These are phyloP conservation scores for Ogataea sp. DNA, from an alignment of 805 yeast species.

Conservation along the genomic window DNA sequence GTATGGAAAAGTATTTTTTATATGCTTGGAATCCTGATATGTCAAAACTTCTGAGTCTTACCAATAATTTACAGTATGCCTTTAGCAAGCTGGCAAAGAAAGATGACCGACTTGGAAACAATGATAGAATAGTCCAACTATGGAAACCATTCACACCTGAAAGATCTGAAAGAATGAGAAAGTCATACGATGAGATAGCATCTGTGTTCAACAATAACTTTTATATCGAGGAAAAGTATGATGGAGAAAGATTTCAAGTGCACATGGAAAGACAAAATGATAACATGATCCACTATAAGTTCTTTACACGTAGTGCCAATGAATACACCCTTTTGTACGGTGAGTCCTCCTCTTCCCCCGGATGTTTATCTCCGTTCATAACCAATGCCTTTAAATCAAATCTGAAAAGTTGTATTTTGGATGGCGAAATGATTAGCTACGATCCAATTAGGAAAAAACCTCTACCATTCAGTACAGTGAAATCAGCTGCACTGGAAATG, in stretches of 20 bases:
- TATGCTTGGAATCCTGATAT: slow-evolving; percentile 77
- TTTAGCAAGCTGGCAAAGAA: slow-evolving; percentile 53
- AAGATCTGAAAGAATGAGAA: slow-evolving; percentile 49
- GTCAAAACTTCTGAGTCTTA: slow-evolving; percentile 50
- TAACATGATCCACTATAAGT: slow-evolving; percentile 33
- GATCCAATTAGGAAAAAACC: slow-evolving; percentile 49
- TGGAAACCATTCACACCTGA: slow-evolving; percentile 69
- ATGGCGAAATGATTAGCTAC: slow-evolving; percentile 92
- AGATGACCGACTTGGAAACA: slow-evolving; percentile 22
- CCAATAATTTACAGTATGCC: slow-evolving; percentile 53
- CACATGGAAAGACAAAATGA: slow-evolving; percentile 46
- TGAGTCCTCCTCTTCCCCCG: slow-evolving; percentile 10
- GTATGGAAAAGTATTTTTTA: slow-evolving; percentile 52
- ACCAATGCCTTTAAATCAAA: slow-evolving; percentile 19
- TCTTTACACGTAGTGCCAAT: slow-evolving; percentile 58
- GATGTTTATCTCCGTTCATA: slow-evolving; percentile 26
- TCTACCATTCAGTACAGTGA: slow-evolving; percentile 76
- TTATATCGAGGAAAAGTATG: slow-evolving; percentile 82
- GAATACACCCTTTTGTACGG: slow-evolving; percentile 75
- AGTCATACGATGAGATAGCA: slow-evolving; percentile 44
- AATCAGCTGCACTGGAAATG: slow-evolving; percentile 56
- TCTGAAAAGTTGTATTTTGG: slow-evolving; percentile 42
- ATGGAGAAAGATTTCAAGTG: slow-evolving; percentile 82
- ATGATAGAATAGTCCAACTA: slow-evolving; percentile 34
- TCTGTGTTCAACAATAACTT: slow-evolving; percentile 40